Base-by-base conservation (phyloP, 1,284 basidiomycete species). In the Coriolopsis trogii region DNA sequence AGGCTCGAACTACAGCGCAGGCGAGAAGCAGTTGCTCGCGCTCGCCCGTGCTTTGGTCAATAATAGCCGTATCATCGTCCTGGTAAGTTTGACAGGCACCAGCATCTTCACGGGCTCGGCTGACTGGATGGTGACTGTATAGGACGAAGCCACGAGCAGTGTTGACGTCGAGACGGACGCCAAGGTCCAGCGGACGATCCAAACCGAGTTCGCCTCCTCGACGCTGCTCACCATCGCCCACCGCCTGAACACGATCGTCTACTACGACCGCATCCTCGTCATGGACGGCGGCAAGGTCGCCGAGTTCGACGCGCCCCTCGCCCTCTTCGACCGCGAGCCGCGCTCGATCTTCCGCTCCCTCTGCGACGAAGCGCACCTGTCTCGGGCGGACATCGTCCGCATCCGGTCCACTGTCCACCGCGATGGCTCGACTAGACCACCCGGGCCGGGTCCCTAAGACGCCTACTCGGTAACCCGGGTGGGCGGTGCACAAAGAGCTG, bases 161-260 rank as follows among this genome's bases (percentile, higher is more conserved):
- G 88, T 93, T 18, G 92, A 95, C 58, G 82, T 88, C 20, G 89
- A 91, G 62, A 92, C 87, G 24, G 90, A 93, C 65, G 79, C 86
- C 2, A 87, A 86, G 68, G 73, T 93, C 36, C 89, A 91, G 57
- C 73, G 75, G 21, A 91, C 89, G 0, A 90, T 93, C 50, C 81
- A 84, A 61, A 78, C 78, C 25, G 87, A 89, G 60, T 91, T 92
- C 61, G 72, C 80, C 1, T 59, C 72, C 1, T 79, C 78, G 16
- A 86, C 83, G 0, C 71, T 91, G 53, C 68, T 91, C 23, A 89
- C 87, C 61, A 89, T 91, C 47, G 89, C 89, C 2, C 87, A 89
- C 69, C 78, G 91, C 9, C 70, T 91, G 43, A 86, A 89, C 52
- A 93, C 90, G 1, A 89, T 95, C 46, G 85, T 85, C 6, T 82